Evolutionary conservation across 2,329 filamentous ascomycete species (phyloP).

Genomic region (Endoconidiophora polonica): DNA sequence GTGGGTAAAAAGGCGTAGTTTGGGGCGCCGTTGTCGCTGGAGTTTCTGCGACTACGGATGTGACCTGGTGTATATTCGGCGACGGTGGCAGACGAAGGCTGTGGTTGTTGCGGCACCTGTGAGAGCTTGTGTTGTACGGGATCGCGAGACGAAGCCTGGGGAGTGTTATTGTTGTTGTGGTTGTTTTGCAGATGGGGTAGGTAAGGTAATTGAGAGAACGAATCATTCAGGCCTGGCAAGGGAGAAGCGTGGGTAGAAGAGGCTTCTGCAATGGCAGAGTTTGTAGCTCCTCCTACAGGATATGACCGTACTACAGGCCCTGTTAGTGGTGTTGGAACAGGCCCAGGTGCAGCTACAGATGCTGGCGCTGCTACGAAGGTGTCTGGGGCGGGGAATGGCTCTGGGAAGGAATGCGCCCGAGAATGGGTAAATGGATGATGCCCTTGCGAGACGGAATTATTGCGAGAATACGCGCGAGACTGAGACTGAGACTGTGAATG

Average conservation of each 20-base stretch:
- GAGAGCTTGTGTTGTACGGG: neutral
- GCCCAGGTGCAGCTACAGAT: neutral
- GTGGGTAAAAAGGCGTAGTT: neutral
- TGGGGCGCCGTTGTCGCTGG: neutral
- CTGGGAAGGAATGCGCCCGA: conserved; percentile 6
- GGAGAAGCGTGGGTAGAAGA: neutral
- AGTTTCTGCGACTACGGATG: neutral
- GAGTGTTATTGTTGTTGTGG: neutral
- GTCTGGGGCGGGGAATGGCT: conserved; percentile 8
- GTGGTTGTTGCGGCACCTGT: neutral
- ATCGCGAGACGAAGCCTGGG: too few relatives aligned
- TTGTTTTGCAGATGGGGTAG: neutral
- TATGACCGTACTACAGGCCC: neutral
- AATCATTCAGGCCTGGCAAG: too few relatives aligned
- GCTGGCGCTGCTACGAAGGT: conserved; percentile 1
- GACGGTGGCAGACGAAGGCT: neutral
- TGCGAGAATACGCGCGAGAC: conserved; percentile 10
- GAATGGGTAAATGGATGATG: conserved; percentile 1
- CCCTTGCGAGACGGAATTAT: conserved; percentile 5
- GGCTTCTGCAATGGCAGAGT: neutral
- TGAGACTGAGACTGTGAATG: neutral
- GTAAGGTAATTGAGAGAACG: too few relatives aligned
- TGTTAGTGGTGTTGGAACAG: neutral
- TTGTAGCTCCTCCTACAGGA: neutral
- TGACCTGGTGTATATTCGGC: neutral